phyloP scores from a whole-genome alignment of 768 basidiomycete genomes.

The Lactarius hengduanensis region DNA sequence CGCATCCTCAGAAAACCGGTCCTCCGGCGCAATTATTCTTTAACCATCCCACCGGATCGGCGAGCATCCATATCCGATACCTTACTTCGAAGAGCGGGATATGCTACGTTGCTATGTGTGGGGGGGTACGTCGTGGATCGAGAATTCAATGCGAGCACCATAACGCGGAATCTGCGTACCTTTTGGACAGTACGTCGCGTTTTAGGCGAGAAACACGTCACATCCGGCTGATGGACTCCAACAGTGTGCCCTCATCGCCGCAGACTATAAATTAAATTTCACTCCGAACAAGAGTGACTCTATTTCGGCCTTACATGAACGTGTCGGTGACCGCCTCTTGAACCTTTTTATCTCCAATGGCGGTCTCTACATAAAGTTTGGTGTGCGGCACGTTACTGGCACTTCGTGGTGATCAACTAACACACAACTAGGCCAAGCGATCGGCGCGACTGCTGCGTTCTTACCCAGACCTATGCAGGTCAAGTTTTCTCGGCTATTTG shows the following conservation, averaged over 20 bases:
- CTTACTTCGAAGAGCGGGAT: conserved; percentile 31
- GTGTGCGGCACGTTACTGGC: conserved; percentile 37
- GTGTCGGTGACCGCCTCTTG: conserved; percentile 77
- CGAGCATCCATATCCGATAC: conserved; percentile 4
- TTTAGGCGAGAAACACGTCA: neutral
- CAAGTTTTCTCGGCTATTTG: conserved; percentile 81
- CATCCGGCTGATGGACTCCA: neutral
- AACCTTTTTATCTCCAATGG: conserved; percentile 79
- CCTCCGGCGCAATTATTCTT: neutral
- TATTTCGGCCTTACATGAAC: conserved; percentile 80
- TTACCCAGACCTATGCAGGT: conserved; percentile 81
- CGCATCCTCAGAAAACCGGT: neutral
- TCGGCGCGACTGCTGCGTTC: conserved; percentile 82
- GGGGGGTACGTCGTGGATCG: conserved; percentile 42
- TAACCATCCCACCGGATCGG: neutral
- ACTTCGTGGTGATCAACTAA: conserved; percentile 3
- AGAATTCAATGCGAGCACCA: conserved; percentile 49
- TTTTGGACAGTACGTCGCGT: conserved; percentile 45
- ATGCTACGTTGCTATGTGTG: conserved; percentile 33
- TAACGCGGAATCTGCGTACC: conserved; percentile 48
- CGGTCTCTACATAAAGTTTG: conserved; percentile 84
- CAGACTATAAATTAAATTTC: conserved; percentile 90
- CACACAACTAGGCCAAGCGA: conserved; percentile 56
- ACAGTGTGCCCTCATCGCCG: conserved; percentile 66
- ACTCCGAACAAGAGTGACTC: conserved; percentile 63